Evolutionary conservation across 768 basidiomycete species (phyloP).

Genomic region (Gautieria morchelliformis): DNA sequence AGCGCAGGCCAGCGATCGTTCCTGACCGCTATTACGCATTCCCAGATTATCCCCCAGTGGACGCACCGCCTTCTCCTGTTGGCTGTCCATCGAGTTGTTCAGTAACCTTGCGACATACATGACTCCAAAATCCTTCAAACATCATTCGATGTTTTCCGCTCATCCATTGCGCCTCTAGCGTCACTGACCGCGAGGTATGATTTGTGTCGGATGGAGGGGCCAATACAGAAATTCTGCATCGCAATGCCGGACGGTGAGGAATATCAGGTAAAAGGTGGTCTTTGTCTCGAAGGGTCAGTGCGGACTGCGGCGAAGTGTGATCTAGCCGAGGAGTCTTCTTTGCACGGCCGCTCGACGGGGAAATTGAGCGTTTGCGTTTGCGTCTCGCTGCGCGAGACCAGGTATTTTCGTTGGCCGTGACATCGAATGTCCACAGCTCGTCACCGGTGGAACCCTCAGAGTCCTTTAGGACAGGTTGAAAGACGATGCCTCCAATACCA

Average conservation of each 20-base stretch:
- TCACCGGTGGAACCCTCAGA: neutral
- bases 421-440: constrained; percentile 11
- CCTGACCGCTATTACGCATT: too few relatives aligned
- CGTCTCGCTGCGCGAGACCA: constrained; percentile 61
- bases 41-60: neutral
- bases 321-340: constrained; percentile 1
- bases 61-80: neutral
- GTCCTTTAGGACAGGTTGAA: constrained; percentile 2
- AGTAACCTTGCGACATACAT: constrained; percentile 45
- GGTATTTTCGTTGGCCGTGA: constrained; percentile 32
- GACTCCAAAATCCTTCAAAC: constrained; percentile 61
- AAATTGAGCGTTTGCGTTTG: constrained; percentile 27
- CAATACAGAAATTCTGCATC: neutral
- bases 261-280: constrained; percentile 3
- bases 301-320: constrained; percentile 19
- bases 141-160: constrained; percentile 44
- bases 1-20: too few relatives aligned
- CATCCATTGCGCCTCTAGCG: constrained; percentile 51
- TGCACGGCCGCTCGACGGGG: neutral
- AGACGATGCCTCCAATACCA: constrained; percentile 22
- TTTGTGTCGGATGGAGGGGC: neutral
- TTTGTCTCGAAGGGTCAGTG: constrained; percentile 9
- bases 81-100: neutral
- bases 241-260: neutral
- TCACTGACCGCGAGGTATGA: neutral